Evolutionary conservation across 2,329 filamentous ascomycete species (phyloP), one percentile per base, ranked within the genome.

Genomic region (Alternaria novae-zelandiae): DNA sequence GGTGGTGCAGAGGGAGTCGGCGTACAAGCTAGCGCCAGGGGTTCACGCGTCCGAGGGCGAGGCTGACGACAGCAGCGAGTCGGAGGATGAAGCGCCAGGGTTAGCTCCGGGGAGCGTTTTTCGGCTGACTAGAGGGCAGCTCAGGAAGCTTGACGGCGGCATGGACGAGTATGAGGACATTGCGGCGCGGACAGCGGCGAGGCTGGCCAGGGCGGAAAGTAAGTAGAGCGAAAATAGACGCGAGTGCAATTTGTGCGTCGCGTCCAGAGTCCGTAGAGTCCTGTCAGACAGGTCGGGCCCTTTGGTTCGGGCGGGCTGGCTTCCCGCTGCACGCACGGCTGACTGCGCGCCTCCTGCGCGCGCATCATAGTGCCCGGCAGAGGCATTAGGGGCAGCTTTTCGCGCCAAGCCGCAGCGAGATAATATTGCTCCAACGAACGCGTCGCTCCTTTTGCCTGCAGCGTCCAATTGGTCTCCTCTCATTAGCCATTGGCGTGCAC

Each of bases 1-100:
- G 3, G 91, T 91, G 0, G 84, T 96, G 1, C 90, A 93, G 74
- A 90, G 90, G 1, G 79, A 76, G 51, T 85, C 79, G 66, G 73
- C 78, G 50, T 74, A 78, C 64, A 74, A 72, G 67, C 70, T 79
- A 74, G 74, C 73, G 68, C 73, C 72, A 76, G 75, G 76, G 70
- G 71, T 55, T 3, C 82, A 82, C 2, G 85, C 82, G 32, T 61
- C 81, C 3, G 82, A 80, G 3, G 81, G 80, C 30, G 74, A 77
- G 60, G 73, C 74, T 53, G 74, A 71, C 71, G 83, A 82, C 13
- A 82, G 82, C 2, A 82, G 82, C 3, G 85, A 82, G 25, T 65
- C 59, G 15, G 81, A 84, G 15, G 82, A 80, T 0, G 80, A 81
- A 0, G 84, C 84, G 3, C 83, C 84, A 45, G 83, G 84, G 55